Evolutionary conservation across 345 rosid species (phyloP), one percentile per base, ranked within the genome.

Genomic region (Sonneratia caseolaris): DNA sequence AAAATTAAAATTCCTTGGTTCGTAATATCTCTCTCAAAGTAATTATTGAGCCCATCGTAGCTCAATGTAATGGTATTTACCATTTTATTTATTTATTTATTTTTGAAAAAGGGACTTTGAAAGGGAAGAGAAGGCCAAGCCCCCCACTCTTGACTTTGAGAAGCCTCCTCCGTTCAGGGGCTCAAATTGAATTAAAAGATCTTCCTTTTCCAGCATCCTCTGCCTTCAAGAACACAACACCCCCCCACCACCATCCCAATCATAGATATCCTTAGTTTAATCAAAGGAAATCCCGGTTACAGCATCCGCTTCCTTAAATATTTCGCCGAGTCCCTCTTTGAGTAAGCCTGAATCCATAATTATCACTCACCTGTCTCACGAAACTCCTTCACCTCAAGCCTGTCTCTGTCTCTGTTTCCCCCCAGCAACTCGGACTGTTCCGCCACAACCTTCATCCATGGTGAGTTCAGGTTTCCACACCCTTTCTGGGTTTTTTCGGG

Each of bases 251-350:
- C 18, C 57, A 1, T 7, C 7, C n/a, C 1, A 51, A 51, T 51
- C 57, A 51, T 51, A 9, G 3, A 47, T 9, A 11, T 9, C 51
- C 51, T 7, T 47, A 55, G 18, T 57, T 21, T 24, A 57, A 57
- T 57, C 64, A 57, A 57, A 21, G 32, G 15, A 13, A 2, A 16
- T 55, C 43, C 21, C 21, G 35, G 22, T 55, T 16, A 21, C 59
- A 55, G 4, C 21, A 61, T 22, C 16, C 14, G n/a, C 66, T 24
- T 24, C 66, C 66, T 61, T 61, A 61, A 61, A 32, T 14, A 61
- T 32, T 61, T 61, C 66, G 66, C 66, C 27, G 16, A 18, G 64
- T 57, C 64, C 35, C 35, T 57, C 66, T 61, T 61, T 61, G 66
- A 61, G 66, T 61, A 61, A 61, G 18, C 18, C 37, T 32, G 66